Base-by-base conservation (phyloP, 202 grass and related monocot species). In the Carex sylvatica region DNA sequence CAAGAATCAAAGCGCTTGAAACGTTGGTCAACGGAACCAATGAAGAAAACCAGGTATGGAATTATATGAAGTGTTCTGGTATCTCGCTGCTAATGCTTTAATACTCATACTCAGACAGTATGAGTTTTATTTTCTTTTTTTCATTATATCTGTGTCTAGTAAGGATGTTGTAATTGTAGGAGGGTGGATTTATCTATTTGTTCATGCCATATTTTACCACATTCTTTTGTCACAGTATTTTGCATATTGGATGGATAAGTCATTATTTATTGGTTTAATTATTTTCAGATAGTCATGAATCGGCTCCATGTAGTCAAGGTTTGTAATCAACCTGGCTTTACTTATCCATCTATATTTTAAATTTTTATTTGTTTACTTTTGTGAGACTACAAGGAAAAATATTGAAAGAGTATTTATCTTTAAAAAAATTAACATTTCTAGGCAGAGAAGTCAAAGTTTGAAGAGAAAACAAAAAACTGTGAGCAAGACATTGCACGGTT, bases 1-100 rank as follows among this genome's bases (percentile, higher is more conserved):
- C 94, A 81, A 97, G 89, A 89, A 88, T 92, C 74, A 92, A 91
- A 84, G 90, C 87, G 81, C 92, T 97, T 71, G 90, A 97, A 91
- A 77, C 87, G 15, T 89, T 97, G 85, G 94, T 94, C 56, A 92
- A 89, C 46, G 94, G 94, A 19, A 92, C 92, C 75, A 91, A 92
- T 83, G 94, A 94, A 91, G 94, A 97, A 89, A 92, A 89, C 80
- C 87, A 91, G 92, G 94, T 97, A 90, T 60, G 8, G 0, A 18
- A 23, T 10, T 78, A 83, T 77, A 10, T 59, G 12, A 28, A 77
- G 73, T 59, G 15, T 59, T 56, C 58, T 1, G 13, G 8, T 35
- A n/a, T 77, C 47, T 35, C 13, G 5, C 46, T 76, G 73, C 6
- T 56, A 56, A 33, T 0, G 8, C 28, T 56, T 75, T 55, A 54